These are phyloP conservation scores for Dioszegia crocea DNA, from an alignment of 768 basidiomycete genomes.

Conservation along the genomic window DNA sequence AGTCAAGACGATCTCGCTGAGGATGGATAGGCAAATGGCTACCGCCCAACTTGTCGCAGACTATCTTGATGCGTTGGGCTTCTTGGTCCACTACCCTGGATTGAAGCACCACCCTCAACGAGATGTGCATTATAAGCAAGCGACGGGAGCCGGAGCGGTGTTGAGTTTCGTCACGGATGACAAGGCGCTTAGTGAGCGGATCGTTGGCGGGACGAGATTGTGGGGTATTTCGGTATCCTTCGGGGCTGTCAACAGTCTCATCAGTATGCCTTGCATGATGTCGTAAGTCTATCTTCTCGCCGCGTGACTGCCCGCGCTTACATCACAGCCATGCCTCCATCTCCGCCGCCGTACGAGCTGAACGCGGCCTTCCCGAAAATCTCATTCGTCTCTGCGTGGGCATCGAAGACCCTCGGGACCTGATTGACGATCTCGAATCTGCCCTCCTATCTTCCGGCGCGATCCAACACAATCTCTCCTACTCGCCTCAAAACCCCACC, in stretches of 20 bases:
- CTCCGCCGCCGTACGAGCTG: slow-evolving; percentile 89
- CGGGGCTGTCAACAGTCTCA: slow-evolving; percentile 94
- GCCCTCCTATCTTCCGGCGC: slow-evolving; percentile 89
- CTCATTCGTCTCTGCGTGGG: slow-evolving; percentile 96
- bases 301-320: not conserved
- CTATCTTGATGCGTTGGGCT: slow-evolving; percentile 79
- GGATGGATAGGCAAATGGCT: slow-evolving; percentile 89
- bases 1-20: slow-evolving; percentile 89
- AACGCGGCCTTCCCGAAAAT: slow-evolving; percentile 94
- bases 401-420: slow-evolving; percentile 89
- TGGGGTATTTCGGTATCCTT: slow-evolving; percentile 99
- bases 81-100: slow-evolving; percentile 88
- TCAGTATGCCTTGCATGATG: slow-evolving; percentile 99
- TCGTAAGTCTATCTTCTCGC: slow-evolving; percentile 63
- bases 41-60: slow-evolving; percentile 77
- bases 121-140: slow-evolving; percentile 84
- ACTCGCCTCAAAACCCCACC: slow-evolving; percentile 14
- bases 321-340: slow-evolving; percentile 87
- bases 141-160: slow-evolving; percentile 87
- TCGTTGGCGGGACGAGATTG: slow-evolving; percentile 84
- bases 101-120: slow-evolving; percentile 73
- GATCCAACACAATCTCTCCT: slow-evolving; percentile 53
- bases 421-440: slow-evolving; percentile 90
- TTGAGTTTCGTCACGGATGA: slow-evolving; percentile 91
- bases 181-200: slow-evolving; percentile 80